Conservation (phyloP, 2,329 filamentous ascomycete genomes). For the Aureobasidium sp. region DNA sequence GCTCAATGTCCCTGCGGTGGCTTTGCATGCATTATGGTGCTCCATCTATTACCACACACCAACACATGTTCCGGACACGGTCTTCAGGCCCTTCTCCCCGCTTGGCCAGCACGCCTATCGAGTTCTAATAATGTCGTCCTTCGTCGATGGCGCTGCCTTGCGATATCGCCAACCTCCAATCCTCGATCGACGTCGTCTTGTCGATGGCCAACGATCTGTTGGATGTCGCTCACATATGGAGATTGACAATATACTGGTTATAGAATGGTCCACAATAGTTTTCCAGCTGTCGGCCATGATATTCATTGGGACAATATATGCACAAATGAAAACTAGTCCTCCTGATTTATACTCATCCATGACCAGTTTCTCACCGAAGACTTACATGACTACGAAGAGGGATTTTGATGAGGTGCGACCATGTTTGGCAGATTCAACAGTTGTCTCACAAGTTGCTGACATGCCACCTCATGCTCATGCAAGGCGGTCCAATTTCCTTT, state of each 20-base stretch:
- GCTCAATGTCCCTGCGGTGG: neutral
- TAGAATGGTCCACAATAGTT: neutral
- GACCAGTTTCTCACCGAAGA: neutral
- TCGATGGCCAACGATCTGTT: neutral
- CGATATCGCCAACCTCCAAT: neutral
- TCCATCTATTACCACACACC: neutral
- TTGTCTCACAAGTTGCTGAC: neutral
- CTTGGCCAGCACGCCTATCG: neutral
- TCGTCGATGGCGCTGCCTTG: neutral
- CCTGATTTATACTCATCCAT: neutral
- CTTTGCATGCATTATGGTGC: neutral
- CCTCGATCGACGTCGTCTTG: neutral
- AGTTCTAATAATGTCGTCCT: neutral
- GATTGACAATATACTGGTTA: neutral
- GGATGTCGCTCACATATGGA: neutral
- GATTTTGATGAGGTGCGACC: neutral
- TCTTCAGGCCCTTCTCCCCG: neutral
- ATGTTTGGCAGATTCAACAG: neutral
- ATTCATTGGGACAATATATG: neutral
- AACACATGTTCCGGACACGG: neutral
- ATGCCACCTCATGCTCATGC: neutral
- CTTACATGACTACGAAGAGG: neutral
- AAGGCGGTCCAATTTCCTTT: neutral
- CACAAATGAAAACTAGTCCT: neutral
- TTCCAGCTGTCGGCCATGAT: neutral